Evolutionary conservation across 768 basidiomycete species (phyloP).

Genomic region (Pleurotus platypus): DNA sequence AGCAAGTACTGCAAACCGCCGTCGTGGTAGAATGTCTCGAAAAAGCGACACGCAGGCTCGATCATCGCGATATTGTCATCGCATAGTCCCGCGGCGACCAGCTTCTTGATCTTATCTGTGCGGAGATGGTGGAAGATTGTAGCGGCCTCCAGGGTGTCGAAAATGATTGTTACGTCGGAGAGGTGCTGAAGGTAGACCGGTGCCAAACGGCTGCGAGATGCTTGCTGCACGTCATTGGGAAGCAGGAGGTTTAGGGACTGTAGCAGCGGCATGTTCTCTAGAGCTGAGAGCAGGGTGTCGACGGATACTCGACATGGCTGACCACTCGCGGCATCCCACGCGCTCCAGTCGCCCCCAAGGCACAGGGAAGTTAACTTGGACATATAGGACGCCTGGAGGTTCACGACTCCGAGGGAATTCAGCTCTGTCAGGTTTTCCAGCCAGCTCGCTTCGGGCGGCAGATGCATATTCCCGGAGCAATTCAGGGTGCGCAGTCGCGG

Average conservation of each 20-base stretch:
- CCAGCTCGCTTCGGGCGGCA: neutral
- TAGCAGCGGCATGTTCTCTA: neutral
- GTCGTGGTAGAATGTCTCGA: neutral
- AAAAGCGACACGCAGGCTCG: neutral
- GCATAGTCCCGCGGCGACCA: neutral
- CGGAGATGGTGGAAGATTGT: neutral
- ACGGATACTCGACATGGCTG: neutral
- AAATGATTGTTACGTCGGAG: neutral
- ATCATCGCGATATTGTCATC: neutral
- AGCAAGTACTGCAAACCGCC: neutral
- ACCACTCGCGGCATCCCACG: neutral
- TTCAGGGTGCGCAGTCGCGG: neutral
- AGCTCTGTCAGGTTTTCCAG: too few species aligned
- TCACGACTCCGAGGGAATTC: neutral
- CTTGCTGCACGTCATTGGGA: neutral
- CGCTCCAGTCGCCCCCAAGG: neutral
- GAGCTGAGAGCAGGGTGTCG: neutral
- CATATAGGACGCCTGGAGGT: neutral
- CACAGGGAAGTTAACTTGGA: neutral
- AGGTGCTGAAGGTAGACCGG: neutral
- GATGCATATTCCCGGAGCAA: too few species aligned
- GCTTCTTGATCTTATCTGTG: neutral
- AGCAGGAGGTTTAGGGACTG: neutral
- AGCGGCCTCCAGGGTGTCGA: neutral
- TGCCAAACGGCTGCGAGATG: too few species aligned